A percentile compares a stretch with the other conserved stretches of the same genome.
phyloP scores from a whole-genome alignment of 331 rosid genomes.

The Spiraea crenata region DNA sequence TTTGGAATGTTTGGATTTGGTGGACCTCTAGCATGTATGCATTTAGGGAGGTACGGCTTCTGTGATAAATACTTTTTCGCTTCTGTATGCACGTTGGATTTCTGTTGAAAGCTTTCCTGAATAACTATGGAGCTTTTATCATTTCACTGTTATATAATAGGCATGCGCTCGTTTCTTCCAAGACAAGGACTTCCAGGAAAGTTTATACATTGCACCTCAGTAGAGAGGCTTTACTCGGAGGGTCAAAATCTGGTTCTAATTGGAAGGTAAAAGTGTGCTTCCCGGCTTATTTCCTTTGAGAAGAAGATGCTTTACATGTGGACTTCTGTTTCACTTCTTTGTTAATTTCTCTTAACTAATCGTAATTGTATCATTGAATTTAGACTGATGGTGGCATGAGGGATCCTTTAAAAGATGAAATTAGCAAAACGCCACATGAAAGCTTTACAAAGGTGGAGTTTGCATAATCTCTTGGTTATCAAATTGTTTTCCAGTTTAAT shows the following conservation, averaged over 20 bases:
- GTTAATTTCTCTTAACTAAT: not conserved
- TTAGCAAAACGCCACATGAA: slow-evolving; percentile 30
- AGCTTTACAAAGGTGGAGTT: slow-evolving; percentile 58
- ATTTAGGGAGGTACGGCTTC: slow-evolving; percentile 52
- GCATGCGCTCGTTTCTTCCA: slow-evolving; percentile 51
- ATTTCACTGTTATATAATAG: slow-evolving; percentile 28
- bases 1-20: slow-evolving; percentile 81
- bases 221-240: slow-evolving; percentile 51
- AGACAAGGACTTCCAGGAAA: slow-evolving; percentile 41
- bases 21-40: slow-evolving; percentile 67
- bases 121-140: not conserved
- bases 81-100: not conserved
- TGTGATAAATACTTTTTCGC: not conserved
- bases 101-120: not conserved
- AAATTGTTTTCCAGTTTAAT: not conserved
- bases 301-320: not conserved
- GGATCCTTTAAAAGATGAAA: slow-evolving; percentile 35
- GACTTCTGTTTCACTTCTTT: not conserved
- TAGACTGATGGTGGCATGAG: slow-evolving; percentile 59
- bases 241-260: slow-evolving; percentile 27
- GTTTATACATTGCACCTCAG: slow-evolving; percentile 43
- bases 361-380: slow-evolving; percentile 8
- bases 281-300: slow-evolving; percentile 9
- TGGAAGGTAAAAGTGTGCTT: slow-evolving; percentile 53
- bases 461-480: not conserved